Evolutionary conservation across 1,284 basidiomycete genomes (phyloP).

Genomic region (Ustilago lituana): DNA sequence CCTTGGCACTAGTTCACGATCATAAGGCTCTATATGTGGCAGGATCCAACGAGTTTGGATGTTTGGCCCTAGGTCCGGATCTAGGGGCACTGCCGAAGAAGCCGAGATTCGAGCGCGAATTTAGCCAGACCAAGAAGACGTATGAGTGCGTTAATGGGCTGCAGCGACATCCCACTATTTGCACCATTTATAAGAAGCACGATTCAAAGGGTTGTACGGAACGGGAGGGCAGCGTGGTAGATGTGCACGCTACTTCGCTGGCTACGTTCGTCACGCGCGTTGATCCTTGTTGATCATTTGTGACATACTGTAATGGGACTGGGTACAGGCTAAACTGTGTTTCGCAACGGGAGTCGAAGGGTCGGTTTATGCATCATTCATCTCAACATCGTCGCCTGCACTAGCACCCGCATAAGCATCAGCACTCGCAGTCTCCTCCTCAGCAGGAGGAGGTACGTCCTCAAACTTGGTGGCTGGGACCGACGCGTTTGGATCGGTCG

Average conservation of each 20-base stretch:
- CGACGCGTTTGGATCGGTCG: constrained; percentile 10
- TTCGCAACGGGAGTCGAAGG: background rate
- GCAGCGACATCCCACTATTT: constrained; percentile 11
- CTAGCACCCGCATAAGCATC: background rate
- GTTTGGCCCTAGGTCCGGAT: constrained; percentile 3
- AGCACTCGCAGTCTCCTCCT: background rate
- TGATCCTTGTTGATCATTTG: too few relatives aligned
- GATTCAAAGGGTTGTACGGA: too few relatives aligned
- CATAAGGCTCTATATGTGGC: constrained; percentile 8
- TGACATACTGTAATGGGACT: too few relatives aligned
- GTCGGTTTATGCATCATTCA: constrained; percentile 21
- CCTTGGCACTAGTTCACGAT: constrained; percentile 1
- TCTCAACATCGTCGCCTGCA: constrained; percentile 24
- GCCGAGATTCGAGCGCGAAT: constrained; percentile 16
- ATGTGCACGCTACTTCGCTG: constrained; percentile 18
- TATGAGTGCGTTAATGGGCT: constrained; percentile 27
- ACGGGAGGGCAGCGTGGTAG: background rate
- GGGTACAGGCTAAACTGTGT: too few relatives aligned
- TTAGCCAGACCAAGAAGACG: constrained; percentile 29
- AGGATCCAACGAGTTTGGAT: constrained; percentile 14
- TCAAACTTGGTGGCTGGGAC: constrained; percentile 20
- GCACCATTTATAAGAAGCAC: too few relatives aligned
- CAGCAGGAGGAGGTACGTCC: too few relatives aligned
- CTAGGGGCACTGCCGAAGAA: background rate
- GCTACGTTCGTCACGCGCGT: constrained; percentile 26